These are phyloP conservation scores for Hanseniaspora mollemarum DNA, from an alignment of 805 yeast species.

Conservation along the genomic window DNA sequence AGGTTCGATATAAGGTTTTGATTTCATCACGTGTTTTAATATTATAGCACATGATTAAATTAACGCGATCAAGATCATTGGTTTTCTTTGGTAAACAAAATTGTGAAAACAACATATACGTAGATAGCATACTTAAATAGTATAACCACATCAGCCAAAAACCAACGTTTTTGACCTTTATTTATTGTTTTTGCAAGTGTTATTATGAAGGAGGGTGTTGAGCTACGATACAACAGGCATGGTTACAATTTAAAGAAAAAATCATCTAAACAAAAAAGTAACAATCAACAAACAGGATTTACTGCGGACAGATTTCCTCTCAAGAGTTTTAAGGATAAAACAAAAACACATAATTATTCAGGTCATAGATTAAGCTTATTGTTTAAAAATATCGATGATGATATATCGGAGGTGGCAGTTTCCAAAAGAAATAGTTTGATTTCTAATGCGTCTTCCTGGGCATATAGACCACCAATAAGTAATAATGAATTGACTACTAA, in stretches of 20 bases:
- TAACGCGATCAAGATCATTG: too few relatives aligned
- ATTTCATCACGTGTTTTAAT: too few relatives aligned
- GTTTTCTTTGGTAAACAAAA: too few relatives aligned
- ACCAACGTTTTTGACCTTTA: too few relatives aligned
- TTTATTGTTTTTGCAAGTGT: not conserved
- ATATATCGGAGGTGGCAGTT: not conserved
- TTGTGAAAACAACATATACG: too few relatives aligned
- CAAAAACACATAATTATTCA: not conserved
- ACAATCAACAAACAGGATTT: not conserved
- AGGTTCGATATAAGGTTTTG: too few relatives aligned
- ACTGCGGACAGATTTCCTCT: not conserved
- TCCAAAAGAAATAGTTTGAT: constrained; percentile 15
- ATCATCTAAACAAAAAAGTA: not conserved
- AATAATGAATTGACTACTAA: not conserved
- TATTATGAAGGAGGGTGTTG: not conserved
- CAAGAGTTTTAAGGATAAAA: not conserved
- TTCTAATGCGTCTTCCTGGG: constrained; percentile 2
- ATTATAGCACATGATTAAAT: too few relatives aligned
- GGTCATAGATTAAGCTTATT: constrained; percentile 2
- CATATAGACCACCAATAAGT: too few relatives aligned
- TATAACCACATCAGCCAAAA: not conserved
- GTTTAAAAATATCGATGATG: constrained; percentile 8
- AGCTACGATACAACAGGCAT: constrained; percentile 10
- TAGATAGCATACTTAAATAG: too few relatives aligned
- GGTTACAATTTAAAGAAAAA: constrained; percentile 6